phyloP scores from a whole-genome alignment of 108 stramenopile genomes.

The Nannochloropsis salina region DNA sequence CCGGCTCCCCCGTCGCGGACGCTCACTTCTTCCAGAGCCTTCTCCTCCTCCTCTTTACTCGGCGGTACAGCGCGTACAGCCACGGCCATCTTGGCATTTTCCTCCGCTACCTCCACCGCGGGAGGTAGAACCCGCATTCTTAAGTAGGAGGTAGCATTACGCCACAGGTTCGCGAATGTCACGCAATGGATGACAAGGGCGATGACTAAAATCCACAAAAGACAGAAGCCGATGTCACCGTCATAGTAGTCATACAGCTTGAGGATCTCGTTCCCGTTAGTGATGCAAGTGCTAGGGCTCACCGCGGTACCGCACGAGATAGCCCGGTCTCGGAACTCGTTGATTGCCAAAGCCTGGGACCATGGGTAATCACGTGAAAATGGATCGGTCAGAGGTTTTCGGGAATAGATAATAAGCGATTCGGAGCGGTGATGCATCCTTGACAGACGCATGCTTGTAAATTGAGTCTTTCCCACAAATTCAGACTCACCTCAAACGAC shows the following conservation, averaged over 20 bases:
- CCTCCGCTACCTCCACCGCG: background rate
- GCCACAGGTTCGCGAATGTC: background rate
- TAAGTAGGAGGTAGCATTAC: background rate
- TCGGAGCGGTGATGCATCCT: too few relatives aligned
- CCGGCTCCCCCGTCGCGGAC: background rate
- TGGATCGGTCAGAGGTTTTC: background rate
- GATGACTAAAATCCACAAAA: background rate
- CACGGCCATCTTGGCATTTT: background rate
- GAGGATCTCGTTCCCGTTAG: background rate
- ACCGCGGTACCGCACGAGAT: background rate
- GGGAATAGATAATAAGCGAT: too few relatives aligned
- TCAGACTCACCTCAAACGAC: background rate
- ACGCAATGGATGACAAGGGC: background rate
- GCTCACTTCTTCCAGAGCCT: constrained; percentile 1
- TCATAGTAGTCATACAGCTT: background rate
- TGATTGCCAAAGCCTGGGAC: background rate
- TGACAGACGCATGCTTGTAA: too few relatives aligned
- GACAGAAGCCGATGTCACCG: background rate
- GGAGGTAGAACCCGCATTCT: background rate
- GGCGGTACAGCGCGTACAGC: background rate
- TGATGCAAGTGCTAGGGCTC: background rate
- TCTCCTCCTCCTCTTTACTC: constrained; percentile 13
- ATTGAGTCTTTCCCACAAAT: background rate
- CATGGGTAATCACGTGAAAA: background rate
- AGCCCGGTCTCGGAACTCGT: constrained; percentile 7